Evolutionary conservation across 441 rosid genomes (phyloP).

Genomic region (Biscutella laevigata): DNA sequence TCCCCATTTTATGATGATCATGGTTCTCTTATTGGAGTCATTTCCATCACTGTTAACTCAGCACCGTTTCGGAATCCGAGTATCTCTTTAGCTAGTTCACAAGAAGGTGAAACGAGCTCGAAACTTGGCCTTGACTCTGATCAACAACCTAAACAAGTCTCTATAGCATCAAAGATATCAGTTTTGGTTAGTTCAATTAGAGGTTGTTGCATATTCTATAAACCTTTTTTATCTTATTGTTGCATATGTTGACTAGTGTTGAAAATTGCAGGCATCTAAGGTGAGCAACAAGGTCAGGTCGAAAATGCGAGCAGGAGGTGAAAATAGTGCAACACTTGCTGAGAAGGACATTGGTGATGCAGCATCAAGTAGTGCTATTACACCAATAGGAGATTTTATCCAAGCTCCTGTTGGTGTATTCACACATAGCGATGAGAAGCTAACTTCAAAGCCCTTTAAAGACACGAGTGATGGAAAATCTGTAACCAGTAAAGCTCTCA

Average conservation of each 20-base stretch:
- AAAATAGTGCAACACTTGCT: constrained; percentile 29
- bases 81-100: constrained; percentile 16
- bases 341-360: constrained; percentile 61
- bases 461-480: constrained; percentile 49
- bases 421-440: constrained; percentile 39
- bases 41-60: constrained; percentile 49
- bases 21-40: constrained; percentile 51
- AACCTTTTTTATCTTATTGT: constrained; percentile 12
- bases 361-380: constrained; percentile 59
- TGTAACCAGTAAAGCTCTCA: constrained; percentile 45
- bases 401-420: constrained; percentile 44
- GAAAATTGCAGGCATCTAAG: constrained; percentile 51
- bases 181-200: constrained; percentile 50
- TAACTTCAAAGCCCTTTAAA: constrained; percentile 29
- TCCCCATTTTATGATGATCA: constrained; percentile 69
- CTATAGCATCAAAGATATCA: constrained; percentile 73
- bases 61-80: constrained; percentile 32
- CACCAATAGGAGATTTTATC: constrained; percentile 51
- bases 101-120: constrained; percentile 37
- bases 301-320: constrained; percentile 43
- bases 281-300: constrained; percentile 66
- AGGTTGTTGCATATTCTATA: constrained; percentile 8
- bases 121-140: constrained; percentile 74
- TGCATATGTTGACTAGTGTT: constrained; percentile 23
- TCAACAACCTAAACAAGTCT: constrained; percentile 73